Conservation (phyloP, 2,329 filamentous ascomycete genomes). For the Rachicladosporium sp. region DNA sequence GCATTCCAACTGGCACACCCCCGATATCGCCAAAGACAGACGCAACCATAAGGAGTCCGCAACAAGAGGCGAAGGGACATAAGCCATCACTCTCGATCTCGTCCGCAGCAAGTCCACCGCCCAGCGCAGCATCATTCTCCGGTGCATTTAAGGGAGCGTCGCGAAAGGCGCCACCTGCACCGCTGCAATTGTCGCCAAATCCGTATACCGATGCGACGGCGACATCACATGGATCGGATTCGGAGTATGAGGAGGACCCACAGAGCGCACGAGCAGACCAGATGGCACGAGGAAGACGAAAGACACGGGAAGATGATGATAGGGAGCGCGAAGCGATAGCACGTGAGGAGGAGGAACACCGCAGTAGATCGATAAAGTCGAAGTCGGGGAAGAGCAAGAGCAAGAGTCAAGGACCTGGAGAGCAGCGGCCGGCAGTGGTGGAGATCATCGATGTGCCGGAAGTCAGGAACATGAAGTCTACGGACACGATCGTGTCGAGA, state of each 20-base stretch:
- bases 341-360: slow-evolving; percentile 48
- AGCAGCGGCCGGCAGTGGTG: background rate
- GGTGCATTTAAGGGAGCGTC: slow-evolving; percentile 25
- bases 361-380: slow-evolving; percentile 45
- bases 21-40: slow-evolving; percentile 12
- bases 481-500: no score
- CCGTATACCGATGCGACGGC: slow-evolving; percentile 34
- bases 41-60: slow-evolving; percentile 1
- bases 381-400: slow-evolving; percentile 50
- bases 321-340: slow-evolving; percentile 59
- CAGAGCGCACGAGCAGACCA: slow-evolving; percentile 26
- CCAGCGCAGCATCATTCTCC: slow-evolving; percentile 9
- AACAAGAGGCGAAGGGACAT: slow-evolving; percentile 6
- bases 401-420: slow-evolving; percentile 16
- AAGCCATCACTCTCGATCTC: slow-evolving; percentile 4
- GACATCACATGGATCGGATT: slow-evolving; percentile 41
- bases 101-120: slow-evolving; percentile 4
- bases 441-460: background rate
- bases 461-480: no score
- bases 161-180: slow-evolving; percentile 75
- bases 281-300: slow-evolving; percentile 54
- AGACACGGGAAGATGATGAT: slow-evolving; percentile 81
- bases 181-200: slow-evolving; percentile 52
- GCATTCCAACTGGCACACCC: slow-evolving; percentile 4
- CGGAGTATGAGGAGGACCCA: slow-evolving; percentile 70